Conservation (phyloP, 129 eudicot species). For the Flaveria linearis region DNA sequence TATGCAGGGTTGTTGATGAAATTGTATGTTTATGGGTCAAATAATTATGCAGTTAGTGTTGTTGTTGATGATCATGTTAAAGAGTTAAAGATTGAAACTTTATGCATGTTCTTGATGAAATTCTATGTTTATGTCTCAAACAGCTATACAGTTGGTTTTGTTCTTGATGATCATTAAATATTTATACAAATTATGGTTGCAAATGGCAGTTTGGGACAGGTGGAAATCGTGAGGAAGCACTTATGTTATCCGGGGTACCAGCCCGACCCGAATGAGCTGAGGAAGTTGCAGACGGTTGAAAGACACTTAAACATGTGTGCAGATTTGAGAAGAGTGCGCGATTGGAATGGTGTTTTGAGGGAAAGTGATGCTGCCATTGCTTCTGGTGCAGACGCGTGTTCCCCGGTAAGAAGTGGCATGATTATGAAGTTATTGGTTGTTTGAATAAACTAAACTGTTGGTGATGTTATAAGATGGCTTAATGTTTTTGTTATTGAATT, state of each 20-base stretch:
- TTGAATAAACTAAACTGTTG: not conserved
- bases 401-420: slow-evolving; percentile 51
- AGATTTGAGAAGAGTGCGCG: slow-evolving; percentile 59
- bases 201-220: slow-evolving; percentile 70
- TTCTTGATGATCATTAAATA: not conserved
- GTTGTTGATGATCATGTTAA: slow-evolving; percentile 1
- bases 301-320: slow-evolving; percentile 57
- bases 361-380: slow-evolving; percentile 73
- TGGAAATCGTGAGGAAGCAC: slow-evolving; percentile 69
- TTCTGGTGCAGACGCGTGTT: slow-evolving; percentile 80
- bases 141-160: not conserved
- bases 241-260: slow-evolving; percentile 50
- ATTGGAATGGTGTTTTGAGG: slow-evolving; percentile 66
- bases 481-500: slow-evolving; percentile 32
- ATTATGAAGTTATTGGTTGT: not conserved
- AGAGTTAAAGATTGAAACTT: slow-evolving; percentile 8
- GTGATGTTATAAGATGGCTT: not conserved
- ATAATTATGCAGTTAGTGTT: too few relatives aligned
- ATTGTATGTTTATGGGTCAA: too few relatives aligned
- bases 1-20: not conserved
- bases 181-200: not conserved
- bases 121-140: not conserved
- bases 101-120: not conserved
- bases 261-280: slow-evolving; percentile 55
- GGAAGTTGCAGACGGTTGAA: slow-evolving; percentile 61